Conservation (phyloP, 139 green algal species). For the Chlamydomonas incerta region DNA sequence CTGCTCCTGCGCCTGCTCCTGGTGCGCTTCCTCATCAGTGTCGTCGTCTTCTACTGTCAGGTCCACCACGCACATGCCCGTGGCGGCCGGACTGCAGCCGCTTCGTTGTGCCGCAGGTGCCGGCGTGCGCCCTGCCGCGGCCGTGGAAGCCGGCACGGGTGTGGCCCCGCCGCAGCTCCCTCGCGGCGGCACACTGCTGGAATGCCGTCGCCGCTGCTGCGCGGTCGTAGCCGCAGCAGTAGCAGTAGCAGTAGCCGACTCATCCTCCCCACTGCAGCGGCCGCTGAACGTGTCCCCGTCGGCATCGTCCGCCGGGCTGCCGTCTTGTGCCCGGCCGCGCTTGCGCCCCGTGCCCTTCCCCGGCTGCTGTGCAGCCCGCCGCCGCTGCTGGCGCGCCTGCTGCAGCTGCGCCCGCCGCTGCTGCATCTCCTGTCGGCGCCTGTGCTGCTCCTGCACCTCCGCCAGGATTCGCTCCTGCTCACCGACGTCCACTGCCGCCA, state of each 20-base stretch:
- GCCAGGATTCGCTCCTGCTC: slow-evolving; percentile 61
- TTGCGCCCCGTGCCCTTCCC: not conserved
- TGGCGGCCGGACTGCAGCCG: no score
- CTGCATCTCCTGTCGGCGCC: not conserved
- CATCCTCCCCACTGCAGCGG: no score
- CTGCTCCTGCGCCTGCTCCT: not conserved
- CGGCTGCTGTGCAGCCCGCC: not conserved
- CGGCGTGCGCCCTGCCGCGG: not conserved
- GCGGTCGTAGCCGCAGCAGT: no score
- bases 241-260: no score
- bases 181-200: not conserved
- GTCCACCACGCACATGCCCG: not conserved
- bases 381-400: not conserved
- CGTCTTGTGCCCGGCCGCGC: not conserved
- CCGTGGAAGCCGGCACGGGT: no score
- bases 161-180: no score
- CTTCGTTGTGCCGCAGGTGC: no score
- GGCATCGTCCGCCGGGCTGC: not conserved
- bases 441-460: not conserved
- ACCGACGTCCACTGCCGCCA: slow-evolving; percentile 50
- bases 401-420: not conserved
- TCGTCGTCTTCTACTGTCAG: not conserved
- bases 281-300: not conserved
- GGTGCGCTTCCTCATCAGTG: not conserved
- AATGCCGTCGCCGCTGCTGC: no score